Conservation (phyloP, 495 filamentous ascomycete species). For the Penicillium parvum region DNA sequence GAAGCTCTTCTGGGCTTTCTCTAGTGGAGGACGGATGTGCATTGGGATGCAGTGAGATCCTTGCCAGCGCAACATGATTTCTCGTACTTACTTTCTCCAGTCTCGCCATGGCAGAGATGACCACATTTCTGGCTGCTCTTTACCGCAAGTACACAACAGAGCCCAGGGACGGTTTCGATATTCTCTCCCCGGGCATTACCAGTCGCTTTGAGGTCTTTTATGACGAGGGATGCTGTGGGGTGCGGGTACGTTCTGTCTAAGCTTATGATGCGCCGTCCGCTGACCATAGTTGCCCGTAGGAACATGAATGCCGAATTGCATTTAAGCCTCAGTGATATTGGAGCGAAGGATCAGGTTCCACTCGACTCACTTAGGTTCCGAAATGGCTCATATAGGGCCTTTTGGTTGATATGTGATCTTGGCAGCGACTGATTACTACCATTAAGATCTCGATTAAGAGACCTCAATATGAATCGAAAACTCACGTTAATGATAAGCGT, state of each 20-base stretch:
- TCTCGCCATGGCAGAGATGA: slow-evolving; percentile 43
- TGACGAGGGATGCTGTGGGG: slow-evolving; percentile 21
- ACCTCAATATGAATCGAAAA: too few relatives aligned
- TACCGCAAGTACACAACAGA: slow-evolving; percentile 32
- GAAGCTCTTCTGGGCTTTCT: slow-evolving; percentile 72
- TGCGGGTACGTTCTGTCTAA: not conserved
- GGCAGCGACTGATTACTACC: too few relatives aligned
- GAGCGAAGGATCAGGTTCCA: too few relatives aligned
- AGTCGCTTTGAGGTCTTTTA: slow-evolving; percentile 39
- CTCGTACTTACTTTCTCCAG: slow-evolving; percentile 11
- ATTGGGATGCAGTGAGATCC: slow-evolving; percentile 52
- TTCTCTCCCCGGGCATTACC: slow-evolving; percentile 28
- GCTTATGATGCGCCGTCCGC: not conserved
- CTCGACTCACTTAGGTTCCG: too few relatives aligned
- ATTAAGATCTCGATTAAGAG: too few relatives aligned
- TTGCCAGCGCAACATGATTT: not conserved
- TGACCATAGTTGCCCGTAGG: not conserved
- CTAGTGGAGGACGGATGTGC: slow-evolving; percentile 73
- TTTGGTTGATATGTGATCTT: too few relatives aligned
- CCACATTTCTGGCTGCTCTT: slow-evolving; percentile 31
- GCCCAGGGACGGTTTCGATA: slow-evolving; percentile 13
- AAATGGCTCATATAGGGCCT: too few relatives aligned
- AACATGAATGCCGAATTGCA: slow-evolving; percentile 7
- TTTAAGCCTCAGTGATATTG: too few relatives aligned
- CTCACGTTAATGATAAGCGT: too few relatives aligned